A percentile compares a stretch with the other conserved stretches of the same genome.
Conservation (phyloP, 768 basidiomycete genomes). For the Atractiella rhizophila region DNA sequence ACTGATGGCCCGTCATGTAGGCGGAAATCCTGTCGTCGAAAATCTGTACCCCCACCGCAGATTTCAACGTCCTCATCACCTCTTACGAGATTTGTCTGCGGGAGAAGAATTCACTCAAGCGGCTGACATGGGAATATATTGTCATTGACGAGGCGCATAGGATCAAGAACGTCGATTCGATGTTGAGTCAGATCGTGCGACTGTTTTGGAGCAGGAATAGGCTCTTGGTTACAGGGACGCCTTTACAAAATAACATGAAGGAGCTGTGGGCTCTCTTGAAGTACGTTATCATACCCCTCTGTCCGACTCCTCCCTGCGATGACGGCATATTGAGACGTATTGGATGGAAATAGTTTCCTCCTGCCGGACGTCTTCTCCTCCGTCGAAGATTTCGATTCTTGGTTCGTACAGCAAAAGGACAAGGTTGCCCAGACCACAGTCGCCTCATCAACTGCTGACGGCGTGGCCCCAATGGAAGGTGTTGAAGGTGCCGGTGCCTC, state of each 20-base stretch:
- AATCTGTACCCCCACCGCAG: constrained; percentile 49
- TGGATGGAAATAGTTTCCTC: constrained; percentile 50
- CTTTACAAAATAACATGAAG: no score
- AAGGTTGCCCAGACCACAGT: not conserved
- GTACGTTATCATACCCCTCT: not conserved
- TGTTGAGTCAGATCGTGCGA: constrained; percentile 80
- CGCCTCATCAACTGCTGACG: not conserved
- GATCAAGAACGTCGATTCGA: constrained; percentile 95
- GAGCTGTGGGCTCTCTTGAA: no score
- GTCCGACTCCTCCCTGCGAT: not conserved
- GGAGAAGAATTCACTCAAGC: constrained; percentile 73
- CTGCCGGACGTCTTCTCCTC: constrained; percentile 87
- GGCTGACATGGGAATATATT: constrained; percentile 93
- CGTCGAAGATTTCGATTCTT: constrained; percentile 71
- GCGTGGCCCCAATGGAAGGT: no score
- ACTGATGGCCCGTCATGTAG: constrained; percentile 13
- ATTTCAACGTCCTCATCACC: constrained; percentile 85
- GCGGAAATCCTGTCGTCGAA: constrained; percentile 60
- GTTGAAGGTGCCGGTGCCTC: not conserved
- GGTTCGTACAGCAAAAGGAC: constrained; percentile 28
- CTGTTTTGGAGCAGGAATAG: constrained; percentile 68
- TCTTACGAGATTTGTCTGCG: constrained; percentile 93
- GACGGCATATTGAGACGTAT: not conserved
- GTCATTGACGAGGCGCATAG: constrained; percentile 96
- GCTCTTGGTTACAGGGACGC: constrained; percentile 85